Evolutionary conservation across 1,284 basidiomycete species (phyloP).

Genomic region (Ustilago loliicola): DNA sequence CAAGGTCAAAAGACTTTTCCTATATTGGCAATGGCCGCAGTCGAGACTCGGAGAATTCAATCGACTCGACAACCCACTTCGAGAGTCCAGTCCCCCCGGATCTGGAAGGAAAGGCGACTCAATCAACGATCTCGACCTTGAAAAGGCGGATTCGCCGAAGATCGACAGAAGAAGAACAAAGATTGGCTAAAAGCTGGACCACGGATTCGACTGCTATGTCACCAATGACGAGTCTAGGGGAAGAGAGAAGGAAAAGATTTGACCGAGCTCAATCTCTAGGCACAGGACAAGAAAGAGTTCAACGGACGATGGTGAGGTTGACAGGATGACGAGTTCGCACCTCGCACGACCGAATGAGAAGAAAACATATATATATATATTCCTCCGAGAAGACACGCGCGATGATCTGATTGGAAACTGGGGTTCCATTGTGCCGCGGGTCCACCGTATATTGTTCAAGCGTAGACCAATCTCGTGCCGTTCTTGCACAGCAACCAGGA

Average conservation of each 20-base stretch:
- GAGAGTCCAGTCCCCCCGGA: not conserved
- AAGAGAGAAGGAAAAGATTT: not conserved
- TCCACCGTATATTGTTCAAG: not conserved
- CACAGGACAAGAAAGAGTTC: not conserved
- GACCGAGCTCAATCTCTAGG: not conserved
- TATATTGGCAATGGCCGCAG: not conserved
- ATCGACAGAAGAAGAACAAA: not conserved
- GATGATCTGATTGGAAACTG: not conserved
- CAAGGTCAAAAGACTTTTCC: not conserved
- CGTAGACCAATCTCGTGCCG: not conserved
- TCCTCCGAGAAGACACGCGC: not conserved
- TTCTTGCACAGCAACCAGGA: not conserved
- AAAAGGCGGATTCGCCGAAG: conserved; percentile 3
- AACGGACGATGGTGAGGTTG: not conserved
- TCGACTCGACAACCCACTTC: not conserved
- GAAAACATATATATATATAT: not conserved
- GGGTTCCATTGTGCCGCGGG: not conserved
- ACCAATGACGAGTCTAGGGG: not conserved
- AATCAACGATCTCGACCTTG: not conserved
- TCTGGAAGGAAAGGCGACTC: not conserved
- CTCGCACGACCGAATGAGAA: not conserved
- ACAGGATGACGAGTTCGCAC: not conserved
- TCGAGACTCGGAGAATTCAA: conserved; percentile 2
- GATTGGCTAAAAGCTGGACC: not conserved
- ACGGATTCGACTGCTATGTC: not conserved